Conservation (phyloP, 2,329 filamentous ascomycete species). For the Pestalotiopsis sp. region DNA sequence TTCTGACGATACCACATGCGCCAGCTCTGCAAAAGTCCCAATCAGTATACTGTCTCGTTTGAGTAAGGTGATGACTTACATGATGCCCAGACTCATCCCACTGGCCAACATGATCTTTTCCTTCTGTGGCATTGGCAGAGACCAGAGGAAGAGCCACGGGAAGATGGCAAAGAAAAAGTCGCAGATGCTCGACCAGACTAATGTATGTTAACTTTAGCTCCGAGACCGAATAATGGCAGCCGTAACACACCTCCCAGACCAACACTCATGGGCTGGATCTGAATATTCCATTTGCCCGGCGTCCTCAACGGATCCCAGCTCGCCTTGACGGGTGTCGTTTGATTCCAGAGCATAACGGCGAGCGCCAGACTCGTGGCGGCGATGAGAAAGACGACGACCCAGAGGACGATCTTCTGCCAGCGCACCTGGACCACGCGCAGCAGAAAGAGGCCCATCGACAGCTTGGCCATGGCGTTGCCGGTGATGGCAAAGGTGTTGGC, state of each 20-base stretch:
- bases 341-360: conserved; percentile 41
- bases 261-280: conserved; percentile 40
- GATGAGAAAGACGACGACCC: conserved; percentile 35
- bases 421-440: conserved; percentile 38
- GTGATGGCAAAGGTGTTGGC: conserved; percentile 40
- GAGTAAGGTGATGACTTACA: conserved; percentile 21
- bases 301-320: conserved; percentile 40
- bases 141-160: conserved; percentile 31
- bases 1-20: conserved; percentile 35
- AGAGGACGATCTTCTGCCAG: conserved; percentile 37
- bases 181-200: conserved; percentile 39
- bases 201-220: neutral
- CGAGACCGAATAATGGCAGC: neutral
- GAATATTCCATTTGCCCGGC: conserved; percentile 36
- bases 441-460: conserved; percentile 42
- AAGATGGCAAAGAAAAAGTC: conserved; percentile 30
- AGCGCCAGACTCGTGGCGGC: conserved; percentile 34
- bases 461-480: conserved; percentile 41
- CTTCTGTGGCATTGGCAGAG: conserved; percentile 27
- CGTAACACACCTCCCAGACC: conserved; percentile 34
- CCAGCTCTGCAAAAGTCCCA: conserved; percentile 30
- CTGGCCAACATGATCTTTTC: conserved; percentile 31
- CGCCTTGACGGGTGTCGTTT: conserved; percentile 36
- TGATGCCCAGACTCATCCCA: conserved; percentile 31
- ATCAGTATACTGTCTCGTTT: neutral